These are phyloP conservation scores for Mesotaenium endlicherianum DNA, from an alignment of 139 green algal genomes.

Conservation along the genomic window DNA sequence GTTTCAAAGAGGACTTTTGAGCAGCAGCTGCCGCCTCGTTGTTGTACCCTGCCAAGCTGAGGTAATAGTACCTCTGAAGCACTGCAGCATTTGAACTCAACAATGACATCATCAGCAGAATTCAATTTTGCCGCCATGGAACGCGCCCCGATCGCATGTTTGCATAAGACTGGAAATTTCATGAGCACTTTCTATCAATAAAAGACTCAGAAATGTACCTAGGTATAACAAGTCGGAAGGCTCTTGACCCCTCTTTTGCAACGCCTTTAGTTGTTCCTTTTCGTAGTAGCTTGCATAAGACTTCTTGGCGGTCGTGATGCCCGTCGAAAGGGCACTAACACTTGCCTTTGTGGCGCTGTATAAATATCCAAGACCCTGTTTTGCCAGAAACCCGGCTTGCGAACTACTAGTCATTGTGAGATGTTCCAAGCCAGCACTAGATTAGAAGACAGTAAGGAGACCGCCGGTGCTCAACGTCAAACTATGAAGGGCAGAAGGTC, in stretches of 20 bases:
- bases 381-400: neutral
- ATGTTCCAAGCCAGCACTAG: neutral
- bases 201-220: too few species aligned
- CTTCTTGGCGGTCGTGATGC: neutral
- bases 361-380: neutral
- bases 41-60: conserved; percentile 23
- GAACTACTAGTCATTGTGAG: neutral
- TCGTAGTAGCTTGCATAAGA: too few species aligned
- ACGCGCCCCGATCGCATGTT: too few species aligned
- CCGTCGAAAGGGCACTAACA: neutral
- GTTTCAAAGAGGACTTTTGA: neutral
- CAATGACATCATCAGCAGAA: too few species aligned
- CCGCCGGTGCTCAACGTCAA: neutral
- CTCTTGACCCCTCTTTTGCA: too few species aligned
- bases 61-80: conserved; percentile 27
- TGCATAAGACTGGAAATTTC: too few species aligned
- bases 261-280: too few species aligned
- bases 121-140: too few species aligned
- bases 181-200: too few species aligned
- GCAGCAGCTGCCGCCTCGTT: conserved; percentile 25
- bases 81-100: too few species aligned
- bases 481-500: neutral
- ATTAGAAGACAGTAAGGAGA: neutral
- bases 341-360: neutral
- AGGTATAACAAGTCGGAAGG: too few species aligned